phyloP scores from a whole-genome alignment of 148 eudicot genomes.

The Camellia lanceoleosa region DNA sequence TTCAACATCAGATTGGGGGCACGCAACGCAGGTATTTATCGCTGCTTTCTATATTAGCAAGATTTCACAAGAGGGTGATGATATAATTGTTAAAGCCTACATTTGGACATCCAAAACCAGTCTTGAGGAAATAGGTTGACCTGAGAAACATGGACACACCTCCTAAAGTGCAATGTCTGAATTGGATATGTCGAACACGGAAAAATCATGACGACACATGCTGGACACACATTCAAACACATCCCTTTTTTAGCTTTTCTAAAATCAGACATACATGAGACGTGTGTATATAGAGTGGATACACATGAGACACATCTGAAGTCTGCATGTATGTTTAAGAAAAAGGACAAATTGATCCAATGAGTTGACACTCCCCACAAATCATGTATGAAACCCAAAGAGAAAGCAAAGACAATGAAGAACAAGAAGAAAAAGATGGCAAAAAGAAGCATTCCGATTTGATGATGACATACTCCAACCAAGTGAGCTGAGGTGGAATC shows the following conservation, averaged over 20 bases:
- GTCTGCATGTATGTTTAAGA: neutral
- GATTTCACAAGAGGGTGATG: neutral
- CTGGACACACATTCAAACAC: neutral
- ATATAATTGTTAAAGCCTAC: neutral
- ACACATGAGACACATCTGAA: neutral
- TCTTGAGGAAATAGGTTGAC: neutral
- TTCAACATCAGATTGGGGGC: neutral
- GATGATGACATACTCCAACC: neutral
- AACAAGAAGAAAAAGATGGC: neutral
- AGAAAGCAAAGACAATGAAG: neutral
- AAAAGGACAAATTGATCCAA: neutral
- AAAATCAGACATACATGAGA: neutral
- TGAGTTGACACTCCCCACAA: neutral
- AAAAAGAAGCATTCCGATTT: neutral
- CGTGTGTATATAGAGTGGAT: neutral
- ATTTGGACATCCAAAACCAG: neutral
- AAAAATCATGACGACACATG: neutral
- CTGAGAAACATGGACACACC: neutral
- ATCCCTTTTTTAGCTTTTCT: neutral
- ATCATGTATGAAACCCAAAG: neutral
- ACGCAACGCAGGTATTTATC: too few relatives aligned
- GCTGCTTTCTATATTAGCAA: neutral
- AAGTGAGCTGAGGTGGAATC: neutral
- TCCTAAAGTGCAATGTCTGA: neutral
- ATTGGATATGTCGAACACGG: neutral